These are phyloP conservation scores for Podospora didyma DNA, from an alignment of 495 filamentous ascomycete species.

Conservation along the genomic window DNA sequence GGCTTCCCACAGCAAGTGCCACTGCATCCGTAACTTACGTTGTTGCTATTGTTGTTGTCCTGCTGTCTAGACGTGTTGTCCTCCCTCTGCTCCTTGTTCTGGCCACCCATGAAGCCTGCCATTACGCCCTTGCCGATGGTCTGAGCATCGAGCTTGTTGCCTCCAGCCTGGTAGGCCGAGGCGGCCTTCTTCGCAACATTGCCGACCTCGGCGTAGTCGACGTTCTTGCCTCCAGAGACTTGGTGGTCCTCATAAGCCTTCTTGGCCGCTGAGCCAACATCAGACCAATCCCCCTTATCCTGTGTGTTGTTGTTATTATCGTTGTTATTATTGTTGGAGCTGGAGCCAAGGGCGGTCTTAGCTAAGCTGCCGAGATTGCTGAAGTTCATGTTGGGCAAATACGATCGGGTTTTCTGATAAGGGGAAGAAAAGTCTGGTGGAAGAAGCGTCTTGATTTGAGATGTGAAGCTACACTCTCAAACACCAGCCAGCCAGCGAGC, in stretches of 20 bases:
- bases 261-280: constrained; percentile 13
- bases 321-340: constrained; percentile 3
- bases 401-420: not conserved
- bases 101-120: constrained; percentile 2
- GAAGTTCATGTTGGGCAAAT: constrained; percentile 9
- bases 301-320: constrained; percentile 3
- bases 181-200: constrained; percentile 13
- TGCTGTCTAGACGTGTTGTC: not conserved
- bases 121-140: constrained; percentile 12
- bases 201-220: constrained; percentile 16
- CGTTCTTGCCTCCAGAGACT: not conserved
- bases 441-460: not conserved
- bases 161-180: constrained; percentile 8
- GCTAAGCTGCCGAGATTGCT: constrained; percentile 10
- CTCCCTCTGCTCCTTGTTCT: not conserved
- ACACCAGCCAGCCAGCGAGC: not conserved
- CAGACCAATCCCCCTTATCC: constrained; percentile 4
- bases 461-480: not conserved
- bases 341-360: constrained; percentile 4
- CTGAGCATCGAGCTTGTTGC: constrained; percentile 9
- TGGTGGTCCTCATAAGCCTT: constrained; percentile 10
- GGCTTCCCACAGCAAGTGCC: not conserved
- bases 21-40: not conserved
- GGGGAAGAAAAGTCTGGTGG: not conserved
- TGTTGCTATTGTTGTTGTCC: not conserved